Evolutionary conservation across 441 rosid species (phyloP), one percentile per base, ranked within the genome.

Genomic region (Jatropha podagrica): DNA sequence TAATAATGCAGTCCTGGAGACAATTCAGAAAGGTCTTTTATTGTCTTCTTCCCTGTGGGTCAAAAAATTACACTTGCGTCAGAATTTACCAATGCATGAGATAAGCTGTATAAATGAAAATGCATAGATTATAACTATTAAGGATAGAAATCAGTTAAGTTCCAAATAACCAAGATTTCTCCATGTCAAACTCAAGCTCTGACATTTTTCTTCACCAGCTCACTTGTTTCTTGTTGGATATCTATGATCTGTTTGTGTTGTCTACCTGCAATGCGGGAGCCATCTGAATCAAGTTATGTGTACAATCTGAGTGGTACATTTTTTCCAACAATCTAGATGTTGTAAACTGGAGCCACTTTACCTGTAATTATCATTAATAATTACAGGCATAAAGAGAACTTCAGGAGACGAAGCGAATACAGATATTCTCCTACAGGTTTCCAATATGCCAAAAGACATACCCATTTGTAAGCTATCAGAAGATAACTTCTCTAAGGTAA

Each of bases 341-440:
- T 46, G 41, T 41, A n/a, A 23, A 41, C 9, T 51, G 44, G 41
- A 49, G 48, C 48, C 48, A 44, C 48, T 44, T 6, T 6, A 44
- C 7, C 48, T 44, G 6, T 46, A 8, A 18, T 68, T 2, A 3
- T 68, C 6, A 14, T 8, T 26, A 41, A 60, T 59, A 58, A 20
- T 74, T 40, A 23, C 74, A 90, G 94, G 87, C 62, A 52, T 86
- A 81, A 83, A 76, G 78, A 81, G 75, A 76, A 60, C 66, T 68
- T 61, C 76, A 75, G 41, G 69, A 54, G 70, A 20, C 37, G 72
- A 74, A 18, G 20, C 17, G 40, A 78, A 65, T 60, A 32, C 72
- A 41, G 81, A 77, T 68, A 64, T 86, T 78, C 84, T 83, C 44
- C 80, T 88, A 44, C 79, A 81, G 82, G 81, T 86, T 49, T 83